Percentiles rank a stretch among this genome's conserved stretches.
Conservation (phyloP, 257 asterid genomes). For the Oldenlandia corymbosa region DNA sequence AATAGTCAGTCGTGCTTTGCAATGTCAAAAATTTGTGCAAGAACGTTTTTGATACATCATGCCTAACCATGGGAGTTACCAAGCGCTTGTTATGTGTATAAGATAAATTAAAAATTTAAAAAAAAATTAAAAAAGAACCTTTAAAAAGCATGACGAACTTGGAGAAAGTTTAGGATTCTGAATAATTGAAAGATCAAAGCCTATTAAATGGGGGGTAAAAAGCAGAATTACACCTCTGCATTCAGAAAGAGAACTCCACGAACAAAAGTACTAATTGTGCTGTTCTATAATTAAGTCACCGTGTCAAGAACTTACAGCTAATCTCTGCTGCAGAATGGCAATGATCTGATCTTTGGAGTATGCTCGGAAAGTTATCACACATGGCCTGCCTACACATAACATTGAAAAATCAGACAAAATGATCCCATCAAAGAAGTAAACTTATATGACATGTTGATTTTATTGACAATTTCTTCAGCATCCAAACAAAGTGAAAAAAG, state of each 20-base stretch:
- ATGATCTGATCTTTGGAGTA: conserved; percentile 92
- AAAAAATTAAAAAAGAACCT: too few species aligned
- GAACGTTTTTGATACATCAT: neutral
- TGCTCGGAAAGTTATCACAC: conserved; percentile 79
- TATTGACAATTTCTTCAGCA: neutral
- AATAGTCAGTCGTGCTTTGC: neutral
- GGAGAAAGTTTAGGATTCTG: too few species aligned
- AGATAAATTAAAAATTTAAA: too few species aligned
- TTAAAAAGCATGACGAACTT: too few species aligned
- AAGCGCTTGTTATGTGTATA: too few species aligned
- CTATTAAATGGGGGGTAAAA: too few species aligned
- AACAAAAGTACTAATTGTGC: neutral
- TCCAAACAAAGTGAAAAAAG: neutral
- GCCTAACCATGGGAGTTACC: neutral
- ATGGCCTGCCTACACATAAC: conserved; percentile 70
- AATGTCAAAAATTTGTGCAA: neutral
- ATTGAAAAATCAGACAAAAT: conserved; percentile 7
- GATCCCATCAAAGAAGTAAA: conserved; percentile 5
- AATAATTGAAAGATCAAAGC: too few species aligned
- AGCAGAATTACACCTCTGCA: neutral
- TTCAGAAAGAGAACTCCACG: neutral
- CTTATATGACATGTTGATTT: conserved; percentile 7
- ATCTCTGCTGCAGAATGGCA: conserved; percentile 70
- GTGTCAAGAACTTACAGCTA: conserved; percentile 41
- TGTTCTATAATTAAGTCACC: neutral